Evolutionary conservation across 2,329 filamentous ascomycete species (phyloP).

Genomic region (Sporothrix protearum): DNA sequence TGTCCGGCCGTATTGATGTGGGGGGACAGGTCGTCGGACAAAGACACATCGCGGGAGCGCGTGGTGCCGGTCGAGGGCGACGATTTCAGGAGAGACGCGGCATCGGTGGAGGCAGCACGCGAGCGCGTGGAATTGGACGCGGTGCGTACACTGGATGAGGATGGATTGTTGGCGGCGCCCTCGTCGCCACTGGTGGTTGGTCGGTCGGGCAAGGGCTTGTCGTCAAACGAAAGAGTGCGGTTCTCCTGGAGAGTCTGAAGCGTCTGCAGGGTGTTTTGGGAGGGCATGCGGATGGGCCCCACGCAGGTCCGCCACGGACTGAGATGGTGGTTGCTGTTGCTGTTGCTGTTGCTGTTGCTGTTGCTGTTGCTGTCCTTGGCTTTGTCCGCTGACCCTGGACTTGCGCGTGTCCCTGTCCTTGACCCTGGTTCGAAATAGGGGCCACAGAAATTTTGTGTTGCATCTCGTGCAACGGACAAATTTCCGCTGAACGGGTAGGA

Average conservation of each 20-base stretch:
- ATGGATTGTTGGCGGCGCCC: conserved; percentile 29
- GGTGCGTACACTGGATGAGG: conserved; percentile 31
- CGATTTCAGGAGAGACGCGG: conserved; percentile 29
- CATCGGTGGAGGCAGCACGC: conserved; percentile 33
- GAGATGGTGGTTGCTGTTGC: not conserved
- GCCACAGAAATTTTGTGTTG: conserved; percentile 16
- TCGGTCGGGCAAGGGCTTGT: conserved; percentile 29
- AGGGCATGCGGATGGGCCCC: conserved; percentile 12
- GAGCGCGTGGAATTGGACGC: conserved; percentile 35
- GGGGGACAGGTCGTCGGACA: conserved; percentile 47
- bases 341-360: not conserved
- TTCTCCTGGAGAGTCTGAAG: conserved; percentile 26
- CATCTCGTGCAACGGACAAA: conserved; percentile 19
- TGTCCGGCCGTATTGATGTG: conserved; percentile 39
- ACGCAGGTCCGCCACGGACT: conserved; percentile 8
- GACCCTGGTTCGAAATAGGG: not conserved
- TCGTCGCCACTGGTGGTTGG: conserved; percentile 19
- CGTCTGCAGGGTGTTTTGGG: conserved; percentile 18
- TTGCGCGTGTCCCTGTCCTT: not conserved
- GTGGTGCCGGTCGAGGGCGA: conserved; percentile 40
- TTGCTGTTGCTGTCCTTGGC: not conserved
- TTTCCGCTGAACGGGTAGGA: conserved; percentile 12
- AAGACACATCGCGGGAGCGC: conserved; percentile 52
- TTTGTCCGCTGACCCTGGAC: not conserved
- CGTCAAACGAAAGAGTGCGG: conserved; percentile 27